These are phyloP conservation scores for Pythium diclinum DNA, from an alignment of 352 stramenopile species.

Conservation along the genomic window DNA sequence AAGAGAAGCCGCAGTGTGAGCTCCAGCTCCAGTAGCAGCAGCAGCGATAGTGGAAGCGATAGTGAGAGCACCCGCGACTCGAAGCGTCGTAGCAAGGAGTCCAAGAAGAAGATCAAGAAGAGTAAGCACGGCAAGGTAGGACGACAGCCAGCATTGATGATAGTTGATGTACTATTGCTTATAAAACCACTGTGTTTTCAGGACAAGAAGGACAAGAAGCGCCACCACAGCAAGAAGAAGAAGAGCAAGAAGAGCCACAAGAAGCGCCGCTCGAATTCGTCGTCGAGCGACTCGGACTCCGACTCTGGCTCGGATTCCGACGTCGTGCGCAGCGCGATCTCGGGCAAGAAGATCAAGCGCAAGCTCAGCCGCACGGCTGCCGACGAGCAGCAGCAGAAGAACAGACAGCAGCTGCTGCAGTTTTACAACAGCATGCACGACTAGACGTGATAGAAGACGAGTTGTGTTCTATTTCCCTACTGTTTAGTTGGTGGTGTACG, in stretches of 20 bases:
- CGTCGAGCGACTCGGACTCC: constrained; percentile 14
- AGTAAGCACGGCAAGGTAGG: constrained; percentile 35
- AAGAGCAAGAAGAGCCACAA: constrained; percentile 28
- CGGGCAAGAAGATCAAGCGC: constrained; percentile 86
- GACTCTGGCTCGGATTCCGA: constrained; percentile 50
- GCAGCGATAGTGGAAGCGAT: constrained; percentile 25
- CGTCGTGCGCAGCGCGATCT: constrained; percentile 75
- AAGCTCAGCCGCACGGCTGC: constrained; percentile 55
- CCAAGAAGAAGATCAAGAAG: constrained; percentile 43
- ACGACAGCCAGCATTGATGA: background rate
- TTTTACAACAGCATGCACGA: constrained; percentile 89
- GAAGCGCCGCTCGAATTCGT: background rate
- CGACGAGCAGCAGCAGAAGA: constrained; percentile 67
- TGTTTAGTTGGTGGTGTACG: constrained; percentile 25
- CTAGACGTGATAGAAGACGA: constrained; percentile 26
- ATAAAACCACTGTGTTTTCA: background rate
- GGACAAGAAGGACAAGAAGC: constrained; percentile 35
- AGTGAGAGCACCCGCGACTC: constrained; percentile 24
- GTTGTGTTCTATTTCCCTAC: background rate
- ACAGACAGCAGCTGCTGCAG: constrained; percentile 74
- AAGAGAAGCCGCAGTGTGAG: constrained; percentile 9
- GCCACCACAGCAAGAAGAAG: constrained; percentile 19
- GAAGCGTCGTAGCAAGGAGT: constrained; percentile 23
- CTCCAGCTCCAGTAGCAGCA: background rate
- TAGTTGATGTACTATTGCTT: background rate